Conservation (phyloP, 2,329 filamentous ascomycete genomes). For the Aspergillus glaucus region DNA sequence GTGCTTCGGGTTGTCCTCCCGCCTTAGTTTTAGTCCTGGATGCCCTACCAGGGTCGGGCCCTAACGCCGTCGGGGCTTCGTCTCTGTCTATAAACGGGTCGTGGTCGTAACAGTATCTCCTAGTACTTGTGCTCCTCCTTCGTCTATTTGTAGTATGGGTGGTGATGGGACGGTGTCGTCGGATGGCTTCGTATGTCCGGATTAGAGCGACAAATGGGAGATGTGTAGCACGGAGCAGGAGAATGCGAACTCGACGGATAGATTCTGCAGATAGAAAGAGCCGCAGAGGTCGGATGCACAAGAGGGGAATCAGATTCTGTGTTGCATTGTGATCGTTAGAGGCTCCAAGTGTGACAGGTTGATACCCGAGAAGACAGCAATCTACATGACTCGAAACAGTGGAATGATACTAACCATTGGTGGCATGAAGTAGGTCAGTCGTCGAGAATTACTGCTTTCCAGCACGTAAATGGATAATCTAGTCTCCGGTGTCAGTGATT, state of each 20-base stretch:
- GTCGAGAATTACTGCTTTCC: conserved; percentile 41
- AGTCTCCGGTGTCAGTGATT: conserved; percentile 3
- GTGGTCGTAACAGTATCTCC: neutral
- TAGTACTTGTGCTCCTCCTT: no score
- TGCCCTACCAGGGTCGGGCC: neutral
- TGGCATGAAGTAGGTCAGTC: conserved; percentile 43
- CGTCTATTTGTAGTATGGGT: neutral
- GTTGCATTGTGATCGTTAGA: neutral
- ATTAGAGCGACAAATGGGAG: conserved; percentile 53
- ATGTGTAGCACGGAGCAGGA: conserved; percentile 55
- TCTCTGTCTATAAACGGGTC: neutral
- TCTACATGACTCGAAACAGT: neutral
- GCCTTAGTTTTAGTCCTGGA: conserved; percentile 8
- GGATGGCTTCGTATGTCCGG: conserved; percentile 46
- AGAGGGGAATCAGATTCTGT: conserved; percentile 54
- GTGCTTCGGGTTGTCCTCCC: conserved; percentile 19
- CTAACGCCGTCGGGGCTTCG: neutral
- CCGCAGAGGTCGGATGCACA: conserved; percentile 52
- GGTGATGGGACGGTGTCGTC: conserved; percentile 10
- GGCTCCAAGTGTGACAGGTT: neutral
- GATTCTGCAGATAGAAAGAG: conserved; percentile 50
- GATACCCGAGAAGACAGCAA: neutral
- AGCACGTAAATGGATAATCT: conserved; percentile 40
- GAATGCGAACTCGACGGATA: conserved; percentile 51
- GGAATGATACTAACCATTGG: conserved; percentile 34